Evolutionary conservation across 495 filamentous ascomycete species (phyloP).

Genomic region (Aspergillus bridgeri): DNA sequence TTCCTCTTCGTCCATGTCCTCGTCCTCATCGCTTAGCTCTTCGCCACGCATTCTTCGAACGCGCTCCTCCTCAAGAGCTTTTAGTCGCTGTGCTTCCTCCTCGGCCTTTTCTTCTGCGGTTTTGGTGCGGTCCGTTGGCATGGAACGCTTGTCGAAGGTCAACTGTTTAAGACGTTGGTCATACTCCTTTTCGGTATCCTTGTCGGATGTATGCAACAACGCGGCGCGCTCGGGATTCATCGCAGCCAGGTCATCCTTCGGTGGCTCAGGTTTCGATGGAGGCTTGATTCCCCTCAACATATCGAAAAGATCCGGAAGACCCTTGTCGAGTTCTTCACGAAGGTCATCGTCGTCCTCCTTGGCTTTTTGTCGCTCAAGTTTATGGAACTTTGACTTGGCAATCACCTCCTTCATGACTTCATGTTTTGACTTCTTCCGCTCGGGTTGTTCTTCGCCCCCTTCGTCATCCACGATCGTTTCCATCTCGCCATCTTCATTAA

Average conservation of each 20-base stretch:
- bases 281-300: constrained; percentile 56
- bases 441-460: constrained; percentile 52
- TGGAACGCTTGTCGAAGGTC: constrained; percentile 74
- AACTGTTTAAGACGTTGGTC: constrained; percentile 78
- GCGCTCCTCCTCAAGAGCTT: constrained; percentile 75
- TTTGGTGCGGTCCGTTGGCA: constrained; percentile 82
- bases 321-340: constrained; percentile 73
- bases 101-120: constrained; percentile 82
- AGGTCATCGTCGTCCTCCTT: constrained; percentile 95
- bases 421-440: constrained; percentile 85
- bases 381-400: constrained; percentile 92
- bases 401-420: constrained; percentile 98
- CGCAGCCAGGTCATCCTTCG: constrained; percentile 37
- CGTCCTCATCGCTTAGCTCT: constrained; percentile 40
- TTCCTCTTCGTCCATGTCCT: constrained; percentile 41
- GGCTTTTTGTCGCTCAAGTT: constrained; percentile 83
- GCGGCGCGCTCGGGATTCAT: constrained; percentile 61
- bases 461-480: constrained; percentile 41
- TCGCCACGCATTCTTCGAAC: constrained; percentile 46
- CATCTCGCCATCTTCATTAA: constrained; percentile 32
- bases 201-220: constrained; percentile 56
- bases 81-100: constrained; percentile 69
- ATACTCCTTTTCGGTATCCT: constrained; percentile 73
- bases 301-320: constrained; percentile 72
- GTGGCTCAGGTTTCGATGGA: constrained; percentile 39